Evolutionary conservation across 495 filamentous ascomycete genomes (phyloP).

Genomic region (Xylaria acuta): DNA sequence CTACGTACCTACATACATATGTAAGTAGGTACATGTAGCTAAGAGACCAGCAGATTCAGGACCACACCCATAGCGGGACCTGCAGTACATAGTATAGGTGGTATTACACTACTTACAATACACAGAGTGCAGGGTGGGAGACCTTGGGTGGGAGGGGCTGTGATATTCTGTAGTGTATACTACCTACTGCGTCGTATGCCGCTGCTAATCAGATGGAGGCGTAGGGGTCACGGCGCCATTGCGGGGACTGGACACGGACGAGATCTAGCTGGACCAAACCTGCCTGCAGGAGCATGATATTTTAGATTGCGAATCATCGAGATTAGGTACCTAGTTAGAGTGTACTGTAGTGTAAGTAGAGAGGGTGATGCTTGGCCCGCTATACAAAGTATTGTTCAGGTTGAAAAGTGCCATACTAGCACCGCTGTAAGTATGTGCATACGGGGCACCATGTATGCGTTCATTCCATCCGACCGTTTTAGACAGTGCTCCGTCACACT

Average conservation of each 20-base stretch:
- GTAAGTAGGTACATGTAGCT: no score
- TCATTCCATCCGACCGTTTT: neutral
- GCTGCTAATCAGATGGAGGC: constrained; percentile 12
- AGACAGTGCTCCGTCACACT: neutral
- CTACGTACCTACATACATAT: no score
- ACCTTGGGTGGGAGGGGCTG: neutral
- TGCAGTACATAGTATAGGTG: no score
- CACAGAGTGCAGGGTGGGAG: constrained; percentile 11
- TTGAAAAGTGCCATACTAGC: no score
- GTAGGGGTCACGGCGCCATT: neutral
- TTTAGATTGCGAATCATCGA: constrained; percentile 9
- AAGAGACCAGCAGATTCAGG: constrained; percentile 8
- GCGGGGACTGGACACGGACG: neutral
- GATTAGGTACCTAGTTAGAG: neutral
- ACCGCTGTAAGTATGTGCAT: neutral
- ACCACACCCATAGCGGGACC: constrained; percentile 1
- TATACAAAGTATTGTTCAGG: no score
- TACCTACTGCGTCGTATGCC: neutral
- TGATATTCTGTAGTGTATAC: neutral
- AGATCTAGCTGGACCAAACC: constrained; percentile 14
- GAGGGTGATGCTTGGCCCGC: neutral
- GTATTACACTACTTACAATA: no score
- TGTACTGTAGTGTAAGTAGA: neutral
- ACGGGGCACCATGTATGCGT: neutral
- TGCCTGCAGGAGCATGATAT: constrained; percentile 9